Conservation (phyloP, 23 red algal genomes). For the Gracilaria vermiculophylla region DNA sequence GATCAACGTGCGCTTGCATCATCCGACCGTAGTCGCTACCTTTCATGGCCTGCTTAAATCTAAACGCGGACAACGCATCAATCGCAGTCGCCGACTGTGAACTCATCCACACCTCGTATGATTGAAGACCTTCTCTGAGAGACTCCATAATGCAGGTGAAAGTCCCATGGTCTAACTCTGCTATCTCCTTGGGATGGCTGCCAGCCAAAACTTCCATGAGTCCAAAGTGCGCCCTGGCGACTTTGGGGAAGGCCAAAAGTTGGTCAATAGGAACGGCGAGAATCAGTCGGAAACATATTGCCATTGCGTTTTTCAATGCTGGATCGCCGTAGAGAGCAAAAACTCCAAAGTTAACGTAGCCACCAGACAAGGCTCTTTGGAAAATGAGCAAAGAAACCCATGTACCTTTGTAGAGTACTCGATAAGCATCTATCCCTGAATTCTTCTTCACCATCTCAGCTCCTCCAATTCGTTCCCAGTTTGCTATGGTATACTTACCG, state of each 20-base stretch:
- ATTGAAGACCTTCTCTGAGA: conserved; percentile 75
- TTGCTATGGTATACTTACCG: conserved; percentile 51
- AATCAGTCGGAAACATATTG: conserved; percentile 60
- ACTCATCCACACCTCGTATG: conserved; percentile 86
- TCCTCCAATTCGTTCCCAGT: conserved; percentile 66
- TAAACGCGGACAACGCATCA: conserved; percentile 75
- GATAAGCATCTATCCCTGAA: conserved; percentile 57
- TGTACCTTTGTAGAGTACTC: conserved; percentile 72
- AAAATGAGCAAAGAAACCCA: conserved; percentile 76
- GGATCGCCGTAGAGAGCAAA: conserved; percentile 82
- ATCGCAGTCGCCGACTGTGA: conserved; percentile 64
- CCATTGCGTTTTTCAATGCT: conserved; percentile 71
- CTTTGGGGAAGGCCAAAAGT: conserved; percentile 79
- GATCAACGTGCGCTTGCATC: conserved; percentile 69
- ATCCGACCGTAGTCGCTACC: conserved; percentile 33
- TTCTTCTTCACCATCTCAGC: conserved; percentile 28
- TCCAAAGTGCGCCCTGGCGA: conserved; percentile 67
- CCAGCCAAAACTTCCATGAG: conserved; percentile 68
- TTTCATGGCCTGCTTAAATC: conserved; percentile 67
- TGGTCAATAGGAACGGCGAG: conserved; percentile 67
- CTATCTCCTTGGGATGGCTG: conserved; percentile 64
- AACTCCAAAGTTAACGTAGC: conserved; percentile 89
- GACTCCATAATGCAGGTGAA: conserved; percentile 71
- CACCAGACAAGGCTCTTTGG: conserved; percentile 62
- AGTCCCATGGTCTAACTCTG: conserved; percentile 51